Base-by-base conservation (phyloP, 1,139 yeast species). In the Hansenula sp. region DNA sequence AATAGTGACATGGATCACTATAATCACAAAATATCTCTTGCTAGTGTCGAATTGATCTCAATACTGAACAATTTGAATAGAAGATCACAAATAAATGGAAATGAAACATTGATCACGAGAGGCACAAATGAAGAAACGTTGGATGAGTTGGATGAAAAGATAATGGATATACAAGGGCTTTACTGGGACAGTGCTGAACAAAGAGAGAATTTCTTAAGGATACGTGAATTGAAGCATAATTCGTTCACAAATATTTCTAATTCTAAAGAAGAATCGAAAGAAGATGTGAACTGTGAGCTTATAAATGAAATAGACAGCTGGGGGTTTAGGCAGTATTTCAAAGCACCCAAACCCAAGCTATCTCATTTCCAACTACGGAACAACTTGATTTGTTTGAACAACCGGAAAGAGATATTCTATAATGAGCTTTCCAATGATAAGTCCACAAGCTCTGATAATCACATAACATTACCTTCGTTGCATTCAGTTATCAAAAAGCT, bases 341-440 rank as follows among this genome's bases (percentile, higher is more conserved):
- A 74, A 40, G 60, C 60, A 43, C 67, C 80, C 16, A 71, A 70
- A 45, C 74, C 81, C 15, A 73, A 70, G 50, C 66, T 78, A 15
- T 72, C 77, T 25, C 85, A 80, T 61, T 77, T 78, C 59, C 85
- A 79, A 58, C 63, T 79, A 31, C 62, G 85, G 17, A 76, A 77
- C 49, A 44, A 42, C 27, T 62, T 78, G 44, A 72, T 79, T 4
- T 41, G 47, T 6, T 12, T 40, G 13, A 44, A 42, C 18, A 17
- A 31, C 0, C 36, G 27, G 7, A 42, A 30, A 4, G 43, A 45
- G 17, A 33, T 47, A 2, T 41, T 38, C 17, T 49, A 30, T 31
- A 43, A 35, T 17, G 51, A 50, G 25, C 12, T 44, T 61, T 38
- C 58, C 62, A 30, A 63, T 55, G 71, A 68, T 44, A 69, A 56